Evolutionary conservation across 108 stramenopile genomes (phyloP), one percentile per base, ranked within the genome.

Genomic region (Pseudonitzschia delicatissima): DNA sequence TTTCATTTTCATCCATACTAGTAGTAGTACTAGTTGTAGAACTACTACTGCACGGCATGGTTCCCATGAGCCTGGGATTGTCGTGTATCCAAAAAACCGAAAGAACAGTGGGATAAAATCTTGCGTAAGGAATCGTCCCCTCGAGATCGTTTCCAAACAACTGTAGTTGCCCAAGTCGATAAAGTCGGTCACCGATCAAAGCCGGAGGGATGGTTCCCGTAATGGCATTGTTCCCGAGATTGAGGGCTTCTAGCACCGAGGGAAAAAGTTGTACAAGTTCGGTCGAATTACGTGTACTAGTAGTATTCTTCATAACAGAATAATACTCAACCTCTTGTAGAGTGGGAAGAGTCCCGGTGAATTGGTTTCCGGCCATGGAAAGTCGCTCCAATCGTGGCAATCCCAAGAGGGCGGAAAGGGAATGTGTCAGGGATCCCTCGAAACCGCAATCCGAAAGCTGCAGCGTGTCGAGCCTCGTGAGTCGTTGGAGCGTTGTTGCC

Each of bases 81-180:
- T 33, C 31, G 32, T 55, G 53, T 8, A 55, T 0, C 53, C 53
- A 55, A 4, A 55, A 27, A 7, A 7, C 7, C 18, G n/a, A 23
- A 8, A 49, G n/a, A 17, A 21, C 8, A 11, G 37, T n/a, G n/a
- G n/a, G n/a, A n/a, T n/a, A n/a, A n/a, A n/a, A n/a, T n/a, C n/a
- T n/a, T n/a, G n/a, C n/a, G n/a, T n/a, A n/a, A n/a, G 84, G 81
- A 15, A 85, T 68, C 0, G 48, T 55, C 29, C 81, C 81, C 6
- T 42, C 44, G 1, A 85, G 33, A 21, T 61, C 51, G 51, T 79
- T 79, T 18, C 21, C 71, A 57, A 62, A 73, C 33, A 42, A 15
- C 7, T 25, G 51, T 13, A 72, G 62, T 35, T 44, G 58, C 62
- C 3, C 48, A 61, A 17, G 18, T 3, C 25, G 18, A 33, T 0